Percentiles rank a stretch among this genome's conserved stretches.
phyloP scores from a whole-genome alignment of 148 eudicot genomes.

The Diospyros kaki region DNA sequence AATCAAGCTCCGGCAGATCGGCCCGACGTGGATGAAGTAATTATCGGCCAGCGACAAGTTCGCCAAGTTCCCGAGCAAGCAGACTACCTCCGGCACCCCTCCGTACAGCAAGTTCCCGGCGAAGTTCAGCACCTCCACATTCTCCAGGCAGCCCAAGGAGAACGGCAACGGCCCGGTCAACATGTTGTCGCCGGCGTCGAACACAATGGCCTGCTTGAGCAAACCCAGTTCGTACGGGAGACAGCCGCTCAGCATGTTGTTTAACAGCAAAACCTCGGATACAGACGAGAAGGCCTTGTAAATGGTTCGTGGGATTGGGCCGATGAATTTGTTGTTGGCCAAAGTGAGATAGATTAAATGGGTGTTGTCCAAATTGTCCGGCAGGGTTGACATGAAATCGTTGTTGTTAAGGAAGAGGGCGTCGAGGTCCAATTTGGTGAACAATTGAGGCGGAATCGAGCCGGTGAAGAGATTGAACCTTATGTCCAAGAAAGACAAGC shows the following conservation, averaged over 20 bases:
- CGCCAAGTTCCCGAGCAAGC: conserved; percentile 35
- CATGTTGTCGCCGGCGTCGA: conserved; percentile 46
- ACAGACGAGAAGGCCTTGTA: conserved; percentile 21
- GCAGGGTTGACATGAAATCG: conserved; percentile 38
- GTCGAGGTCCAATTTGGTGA: conserved; percentile 40
- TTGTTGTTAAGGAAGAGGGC: conserved; percentile 60
- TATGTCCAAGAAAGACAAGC: conserved; percentile 57
- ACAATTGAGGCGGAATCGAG: conserved; percentile 62
- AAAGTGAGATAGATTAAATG: conserved; percentile 43
- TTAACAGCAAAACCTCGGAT: conserved; percentile 43
- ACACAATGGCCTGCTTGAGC: conserved; percentile 33
- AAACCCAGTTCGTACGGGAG: conserved; percentile 53
- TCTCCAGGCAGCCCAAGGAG: conserved; percentile 44
- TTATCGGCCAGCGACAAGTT: conserved; percentile 46
- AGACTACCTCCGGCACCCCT: conserved; percentile 49
- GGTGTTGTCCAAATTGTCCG: conserved; percentile 35
- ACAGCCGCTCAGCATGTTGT: conserved; percentile 55
- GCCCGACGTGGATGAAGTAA: conserved; percentile 44
- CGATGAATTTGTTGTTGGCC: conserved; percentile 57
- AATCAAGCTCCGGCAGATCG: conserved; percentile 45
- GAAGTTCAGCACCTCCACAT: conserved; percentile 41
- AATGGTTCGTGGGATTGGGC: conserved; percentile 46
- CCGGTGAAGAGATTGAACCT: conserved; percentile 74
- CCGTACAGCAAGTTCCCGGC: conserved; percentile 48
- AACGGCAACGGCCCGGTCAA: conserved; percentile 52